Base-by-base conservation (phyloP, 345 rosid genomes). In the Salix purpurea region DNA sequence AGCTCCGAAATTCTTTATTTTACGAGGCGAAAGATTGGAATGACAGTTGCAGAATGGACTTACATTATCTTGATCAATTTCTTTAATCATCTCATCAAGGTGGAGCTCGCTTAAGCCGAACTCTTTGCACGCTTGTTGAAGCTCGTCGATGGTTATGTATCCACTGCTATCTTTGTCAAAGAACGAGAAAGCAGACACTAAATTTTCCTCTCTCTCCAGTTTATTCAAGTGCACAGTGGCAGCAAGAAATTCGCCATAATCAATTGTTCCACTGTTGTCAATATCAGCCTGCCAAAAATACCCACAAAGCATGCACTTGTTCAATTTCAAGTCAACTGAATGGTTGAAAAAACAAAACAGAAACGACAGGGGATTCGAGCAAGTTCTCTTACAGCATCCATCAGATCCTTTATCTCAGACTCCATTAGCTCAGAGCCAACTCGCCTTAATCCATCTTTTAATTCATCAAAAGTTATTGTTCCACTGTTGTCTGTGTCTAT, bases 151-250 rank as follows among this genome's bases (percentile, higher is more conserved):
- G 24, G 97, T 91, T 50, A 91, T 91, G 84, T 89, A 91, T 28
- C 97, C 94, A 73, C 97, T 91, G 15, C 86, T 79, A 78, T 91
- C 97, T 77, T 90, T 92, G 87, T 92, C 97, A 60, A 92, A 92
- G 82, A 83, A 92, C 3, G 91, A 74, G 87, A 92, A 92, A 46
- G 94, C 94, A 15, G 90, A 85, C 37, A 86, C 78, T 56, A 92
- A 84, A 84, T 92, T 90, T 79, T 92, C 97, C 76, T 92, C 97
- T 75, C 91, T 90, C 83, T 90, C 97, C 72, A 92, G 79, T 79
- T 90, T 92, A 79, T 92, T 90, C 84, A 89, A 79, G 79, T 92
- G 97, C 74, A 92, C 77, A 16, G 94, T 92, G 36, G 97, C 97
- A 80, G 94, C 94, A 61, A 92, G 88, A 68, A 92, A 92, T 83